A percentile compares a stretch with the other conserved stretches of the same genome.
phyloP scores from a whole-genome alignment of 345 rosid species.

The Eutrema yunnanense region DNA sequence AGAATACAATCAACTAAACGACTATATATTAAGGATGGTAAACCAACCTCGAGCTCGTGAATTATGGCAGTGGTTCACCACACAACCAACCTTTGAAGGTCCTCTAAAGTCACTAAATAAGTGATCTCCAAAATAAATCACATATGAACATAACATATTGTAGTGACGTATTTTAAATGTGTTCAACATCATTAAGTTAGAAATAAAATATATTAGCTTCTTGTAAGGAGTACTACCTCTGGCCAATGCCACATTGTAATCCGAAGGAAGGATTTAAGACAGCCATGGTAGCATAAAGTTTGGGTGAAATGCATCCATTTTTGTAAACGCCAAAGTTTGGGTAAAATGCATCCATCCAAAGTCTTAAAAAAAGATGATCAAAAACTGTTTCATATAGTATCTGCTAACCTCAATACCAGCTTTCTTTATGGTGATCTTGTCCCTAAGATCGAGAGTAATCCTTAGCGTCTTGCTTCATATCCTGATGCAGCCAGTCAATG shows the following conservation, averaged over 20 bases:
- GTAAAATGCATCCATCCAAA: no score
- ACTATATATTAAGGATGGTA: neutral
- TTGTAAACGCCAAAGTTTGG: conserved; percentile 58
- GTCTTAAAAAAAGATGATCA: no score
- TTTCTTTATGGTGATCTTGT: no score
- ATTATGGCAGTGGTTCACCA: conserved; percentile 93
- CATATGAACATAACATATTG: conserved; percentile 34
- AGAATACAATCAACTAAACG: neutral
- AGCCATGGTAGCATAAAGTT: conserved; percentile 75
- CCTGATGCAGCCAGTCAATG: no score
- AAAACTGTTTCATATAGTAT: no score
- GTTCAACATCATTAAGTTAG: neutral
- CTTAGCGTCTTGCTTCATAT: no score
- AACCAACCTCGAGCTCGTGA: conserved; percentile 82
- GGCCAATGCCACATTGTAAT: conserved; percentile 96
- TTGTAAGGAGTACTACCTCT: conserved; percentile 48
- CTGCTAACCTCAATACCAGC: no score
- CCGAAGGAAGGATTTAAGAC: conserved; percentile 79
- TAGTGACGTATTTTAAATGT: neutral
- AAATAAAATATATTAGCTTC: neutral
- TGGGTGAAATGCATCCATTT: conserved; percentile 60
- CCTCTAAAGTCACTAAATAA: conserved; percentile 94
- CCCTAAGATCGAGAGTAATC: no score
- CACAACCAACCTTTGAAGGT: conserved; percentile 89
- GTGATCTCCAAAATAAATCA: conserved; percentile 98